Conservation (phyloP, 2,329 filamentous ascomycete species). For the Albifimbria verrucaria region DNA sequence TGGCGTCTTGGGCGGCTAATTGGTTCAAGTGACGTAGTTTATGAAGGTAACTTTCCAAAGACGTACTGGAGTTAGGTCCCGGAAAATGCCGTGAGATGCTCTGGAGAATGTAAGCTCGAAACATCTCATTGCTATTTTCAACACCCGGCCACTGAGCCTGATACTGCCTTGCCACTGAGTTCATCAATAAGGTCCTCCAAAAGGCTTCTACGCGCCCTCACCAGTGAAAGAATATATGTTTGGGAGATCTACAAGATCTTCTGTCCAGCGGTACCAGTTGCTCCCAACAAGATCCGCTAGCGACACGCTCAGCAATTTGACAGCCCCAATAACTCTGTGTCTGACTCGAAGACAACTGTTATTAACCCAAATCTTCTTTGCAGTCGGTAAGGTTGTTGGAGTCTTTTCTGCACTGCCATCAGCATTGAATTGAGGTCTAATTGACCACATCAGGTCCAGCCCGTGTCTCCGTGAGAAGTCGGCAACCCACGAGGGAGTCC, state of each 20-base stretch:
- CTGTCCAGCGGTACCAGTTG: constrained; percentile 7
- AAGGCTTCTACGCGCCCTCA: constrained; percentile 12
- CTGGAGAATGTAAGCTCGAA: constrained; percentile 1
- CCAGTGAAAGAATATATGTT: constrained; percentile 5
- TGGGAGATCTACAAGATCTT: constrained; percentile 7
- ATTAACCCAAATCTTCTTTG: not conserved
- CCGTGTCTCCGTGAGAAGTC: constrained; percentile 13
- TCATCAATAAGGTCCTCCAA: constrained; percentile 10
- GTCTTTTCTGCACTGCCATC: no score
- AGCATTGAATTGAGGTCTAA: constrained; percentile 3
- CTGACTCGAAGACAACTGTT: not conserved
- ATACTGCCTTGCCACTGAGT: constrained; percentile 6
- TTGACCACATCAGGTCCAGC: constrained; percentile 4
- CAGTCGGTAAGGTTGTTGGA: not conserved
- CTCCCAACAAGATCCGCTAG: not conserved
- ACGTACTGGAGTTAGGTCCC: not conserved
- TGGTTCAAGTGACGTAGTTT: not conserved
- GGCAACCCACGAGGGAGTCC: constrained; percentile 16
- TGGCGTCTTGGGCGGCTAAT: not conserved
- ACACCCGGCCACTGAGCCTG: constrained; percentile 4
- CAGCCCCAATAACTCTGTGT: not conserved
- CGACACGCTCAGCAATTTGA: not conserved
- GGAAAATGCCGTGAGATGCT: constrained; percentile 1
- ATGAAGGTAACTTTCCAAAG: not conserved
- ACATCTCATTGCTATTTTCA: not conserved